Evolutionary conservation across 1,139 yeast genomes (phyloP), one percentile per base, ranked within the genome.

Genomic region (Meyerozyma athensensis): DNA sequence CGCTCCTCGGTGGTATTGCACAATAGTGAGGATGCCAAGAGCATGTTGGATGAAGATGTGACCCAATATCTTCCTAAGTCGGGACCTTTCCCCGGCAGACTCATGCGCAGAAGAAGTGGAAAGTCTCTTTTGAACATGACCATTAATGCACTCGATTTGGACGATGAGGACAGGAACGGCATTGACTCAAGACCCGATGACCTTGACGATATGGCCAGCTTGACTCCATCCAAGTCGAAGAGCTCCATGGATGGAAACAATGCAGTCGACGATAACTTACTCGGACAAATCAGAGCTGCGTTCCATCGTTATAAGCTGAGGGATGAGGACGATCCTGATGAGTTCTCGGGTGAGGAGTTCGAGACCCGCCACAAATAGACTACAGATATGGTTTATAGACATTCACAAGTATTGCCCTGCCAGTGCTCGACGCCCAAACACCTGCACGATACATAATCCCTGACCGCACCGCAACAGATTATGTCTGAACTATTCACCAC

Each of bases 101-200:
- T 72, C 60, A 67, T 62, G 49, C 72, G 90, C 58, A 77, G 90
- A 59, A 77, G 78, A 52, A 79, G 87, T 14, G 84, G 87, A 14
- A 82, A 80, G 52, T 81, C 89, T 0, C 62, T 82, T 40, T 68
- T 82, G 46, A 79, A 78, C 46, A 64, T 82, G 50, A 81, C 90
- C 1, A 81, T 83, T 26, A 70, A 80, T 40, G 72, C 83, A 13
- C 65, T 82, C 46, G 89, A 82, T 47, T 62, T 82, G 50, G 77
- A 76, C 39, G 84, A 75, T 31, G 86, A 81, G 30, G 89, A 81
- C 50, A 50, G 52, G 20, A 50, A 19, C 19, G 48, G 30, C 42
- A 42, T 10, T 52, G 56, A 30, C 46, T 45, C 33, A 54, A 52
- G 33, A 45, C 49, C 26, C 45, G 53, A 43, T 39, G 17, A 19